Conservation (phyloP, 139 green algal species). For the Auxenochlorella pyrenoidosa region DNA sequence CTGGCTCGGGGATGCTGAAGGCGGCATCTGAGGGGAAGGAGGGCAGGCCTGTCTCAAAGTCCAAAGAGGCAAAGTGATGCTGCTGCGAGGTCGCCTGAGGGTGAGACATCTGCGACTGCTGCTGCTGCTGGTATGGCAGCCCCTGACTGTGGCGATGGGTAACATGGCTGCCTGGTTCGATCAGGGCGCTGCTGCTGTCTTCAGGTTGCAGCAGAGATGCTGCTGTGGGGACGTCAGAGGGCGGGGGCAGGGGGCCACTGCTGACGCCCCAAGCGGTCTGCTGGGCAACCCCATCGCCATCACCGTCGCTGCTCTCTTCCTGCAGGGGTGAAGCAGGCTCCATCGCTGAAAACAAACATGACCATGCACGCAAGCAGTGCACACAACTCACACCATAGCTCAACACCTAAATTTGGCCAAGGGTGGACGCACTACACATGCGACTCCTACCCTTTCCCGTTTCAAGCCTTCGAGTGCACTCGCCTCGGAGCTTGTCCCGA, state of each 20-base stretch:
- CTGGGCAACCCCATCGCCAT: neutral
- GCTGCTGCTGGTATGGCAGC: neutral
- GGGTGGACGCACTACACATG: too few relatives aligned
- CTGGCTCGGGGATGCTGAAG: neutral
- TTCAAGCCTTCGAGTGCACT: too few relatives aligned
- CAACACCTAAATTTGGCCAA: too few relatives aligned
- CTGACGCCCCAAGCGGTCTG: neutral
- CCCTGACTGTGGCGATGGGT: neutral
- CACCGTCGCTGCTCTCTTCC: neutral
- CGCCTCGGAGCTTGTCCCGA: slow-evolving; percentile 3
- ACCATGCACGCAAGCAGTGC: neutral
- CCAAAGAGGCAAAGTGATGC: neutral
- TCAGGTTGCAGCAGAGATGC: neutral
- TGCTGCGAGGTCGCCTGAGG: neutral
- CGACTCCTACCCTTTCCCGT: too few relatives aligned
- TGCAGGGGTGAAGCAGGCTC: neutral
- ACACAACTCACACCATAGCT: too few relatives aligned
- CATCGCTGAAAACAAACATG: neutral
- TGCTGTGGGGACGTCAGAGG: too few relatives aligned
- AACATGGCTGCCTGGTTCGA: neutral
- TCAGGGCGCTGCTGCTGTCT: slow-evolving; percentile 1
- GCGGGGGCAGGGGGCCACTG: neutral
- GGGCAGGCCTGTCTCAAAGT: neutral
- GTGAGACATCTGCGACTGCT: neutral
- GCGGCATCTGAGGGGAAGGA: slow-evolving; percentile 15